Evolutionary conservation across 2,329 filamentous ascomycete species (phyloP).

Genomic region (Dothideomycetes sp.): DNA sequence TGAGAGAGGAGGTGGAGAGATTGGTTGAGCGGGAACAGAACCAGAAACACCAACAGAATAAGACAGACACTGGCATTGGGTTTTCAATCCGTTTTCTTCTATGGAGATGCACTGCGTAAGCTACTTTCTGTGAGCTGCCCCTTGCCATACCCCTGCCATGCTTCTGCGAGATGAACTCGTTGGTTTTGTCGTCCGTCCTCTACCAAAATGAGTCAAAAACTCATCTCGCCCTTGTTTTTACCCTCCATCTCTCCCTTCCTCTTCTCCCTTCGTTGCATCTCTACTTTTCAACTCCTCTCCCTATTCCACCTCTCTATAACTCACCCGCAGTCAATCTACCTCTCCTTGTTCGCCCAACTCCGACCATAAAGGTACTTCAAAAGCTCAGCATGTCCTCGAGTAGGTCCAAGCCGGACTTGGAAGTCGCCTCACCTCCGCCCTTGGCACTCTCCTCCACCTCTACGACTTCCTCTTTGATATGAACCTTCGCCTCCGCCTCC

Average conservation of each 20-base stretch:
- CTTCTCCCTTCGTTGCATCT: not conserved
- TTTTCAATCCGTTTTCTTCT: no score
- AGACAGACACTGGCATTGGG: no score
- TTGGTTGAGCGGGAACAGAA: not conserved
- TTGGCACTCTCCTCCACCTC: not conserved
- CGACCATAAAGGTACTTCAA: no score
- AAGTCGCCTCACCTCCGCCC: no score
- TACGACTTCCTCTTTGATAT: not conserved
- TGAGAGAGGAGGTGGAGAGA: constrained; percentile 54
- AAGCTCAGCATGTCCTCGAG: not conserved
- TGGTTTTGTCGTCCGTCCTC: not conserved
- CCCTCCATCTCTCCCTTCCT: not conserved
- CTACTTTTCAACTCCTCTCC: constrained; percentile 1
- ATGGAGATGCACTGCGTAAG: no score
- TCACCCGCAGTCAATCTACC: no score
- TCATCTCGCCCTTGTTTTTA: not conserved
- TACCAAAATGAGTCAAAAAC: no score
- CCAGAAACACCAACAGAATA: not conserved
- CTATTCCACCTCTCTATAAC: no score
- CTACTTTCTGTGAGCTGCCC: no score
- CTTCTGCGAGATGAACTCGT: not conserved
- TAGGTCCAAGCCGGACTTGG: not conserved
- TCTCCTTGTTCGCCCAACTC: no score
- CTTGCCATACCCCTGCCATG: no score
- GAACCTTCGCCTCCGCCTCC: no score